Base-by-base conservation (phyloP, 805 yeast species). In the Candida koratica region DNA sequence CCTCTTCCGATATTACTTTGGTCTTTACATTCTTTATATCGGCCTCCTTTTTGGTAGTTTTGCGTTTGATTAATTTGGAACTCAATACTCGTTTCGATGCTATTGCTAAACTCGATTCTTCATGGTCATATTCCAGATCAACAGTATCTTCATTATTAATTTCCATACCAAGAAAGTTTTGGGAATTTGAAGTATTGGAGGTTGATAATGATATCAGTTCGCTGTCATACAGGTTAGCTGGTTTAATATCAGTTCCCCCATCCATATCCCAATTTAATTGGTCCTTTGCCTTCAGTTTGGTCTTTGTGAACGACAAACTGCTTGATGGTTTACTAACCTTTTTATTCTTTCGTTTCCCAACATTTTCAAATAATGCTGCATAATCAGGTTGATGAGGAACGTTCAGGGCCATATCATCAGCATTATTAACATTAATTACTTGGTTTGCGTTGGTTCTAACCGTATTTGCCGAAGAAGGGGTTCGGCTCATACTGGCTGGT, bases 291-390 rank as follows among this genome's bases (percentile, higher is more conserved):
- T 55, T 61, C 13, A 48, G 27, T 31, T 61, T 61, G 13, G 19
- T 6, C 18, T 44, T 44, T 11, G 28, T 6, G 22, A 42, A 42
- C 6, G 39, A 28, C 11, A 24, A 34, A 5, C 37, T 23, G 18
- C 14, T 36, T 17, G 38, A 29, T 19, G 38, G 38, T 52, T 55
- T 36, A 43, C 45, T 33, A 6, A 34, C 37, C 18, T 53, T 62
- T 14, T 58, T 55, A 17, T 48, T 56, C 41, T 61, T 58, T 22
- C 71, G 43, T 37, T 66, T 67, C 1, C 71, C 71, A 4, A 67
- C 69, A 29, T 61, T 62, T 38, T 66, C 62, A 46, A 67, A 67
- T 18, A 67, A 53, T 4, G 71, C 69, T 3, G 64, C 71, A 44
- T 67, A 67, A 44, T 67, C 66, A 2, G 71, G 71, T 36, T 58